These are phyloP conservation scores for Geotrichum carabidarum DNA, from an alignment of 1,139 yeast species.

Conservation along the genomic window DNA sequence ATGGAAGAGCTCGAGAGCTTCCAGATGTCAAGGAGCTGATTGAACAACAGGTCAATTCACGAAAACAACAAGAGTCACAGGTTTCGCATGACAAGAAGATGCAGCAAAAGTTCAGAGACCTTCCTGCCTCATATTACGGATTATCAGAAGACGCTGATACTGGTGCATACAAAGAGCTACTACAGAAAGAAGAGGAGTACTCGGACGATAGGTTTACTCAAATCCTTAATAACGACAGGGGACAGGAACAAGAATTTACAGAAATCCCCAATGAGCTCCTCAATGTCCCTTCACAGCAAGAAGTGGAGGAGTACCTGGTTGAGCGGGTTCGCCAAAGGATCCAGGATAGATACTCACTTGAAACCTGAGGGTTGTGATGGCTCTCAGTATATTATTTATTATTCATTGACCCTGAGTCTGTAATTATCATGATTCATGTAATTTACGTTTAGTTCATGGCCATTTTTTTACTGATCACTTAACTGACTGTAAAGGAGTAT, in stretches of 20 bases:
- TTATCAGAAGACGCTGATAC: constrained; percentile 38
- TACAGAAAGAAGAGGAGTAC: constrained; percentile 33
- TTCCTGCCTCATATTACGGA: constrained; percentile 47
- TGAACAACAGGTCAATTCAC: constrained; percentile 32
- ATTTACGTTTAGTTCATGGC: too few relatives aligned
- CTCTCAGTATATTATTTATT: too few relatives aligned
- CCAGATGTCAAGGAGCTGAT: constrained; percentile 64
- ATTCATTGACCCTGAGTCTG: too few relatives aligned
- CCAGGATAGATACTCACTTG: constrained; percentile 30
- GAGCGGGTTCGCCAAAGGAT: constrained; percentile 46
- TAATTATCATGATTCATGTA: too few relatives aligned
- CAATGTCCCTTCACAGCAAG: constrained; percentile 39
- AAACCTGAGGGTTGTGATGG: not conserved
- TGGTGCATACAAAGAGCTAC: constrained; percentile 4
- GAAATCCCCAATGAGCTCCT: constrained; percentile 26
- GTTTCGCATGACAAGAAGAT: constrained; percentile 29
- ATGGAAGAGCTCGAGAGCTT: constrained; percentile 77
- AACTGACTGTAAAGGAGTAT: too few relatives aligned
- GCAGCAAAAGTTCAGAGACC: constrained; percentile 25
- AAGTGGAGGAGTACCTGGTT: constrained; percentile 47
- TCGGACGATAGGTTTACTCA: constrained; percentile 14
- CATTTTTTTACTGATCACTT: too few relatives aligned
- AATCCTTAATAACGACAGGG: constrained; percentile 17
- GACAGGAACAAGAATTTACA: constrained; percentile 19
- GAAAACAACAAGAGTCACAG: constrained; percentile 21